Conservation (phyloP, 257 asterid genomes). For the Linaria vulgaris region DNA sequence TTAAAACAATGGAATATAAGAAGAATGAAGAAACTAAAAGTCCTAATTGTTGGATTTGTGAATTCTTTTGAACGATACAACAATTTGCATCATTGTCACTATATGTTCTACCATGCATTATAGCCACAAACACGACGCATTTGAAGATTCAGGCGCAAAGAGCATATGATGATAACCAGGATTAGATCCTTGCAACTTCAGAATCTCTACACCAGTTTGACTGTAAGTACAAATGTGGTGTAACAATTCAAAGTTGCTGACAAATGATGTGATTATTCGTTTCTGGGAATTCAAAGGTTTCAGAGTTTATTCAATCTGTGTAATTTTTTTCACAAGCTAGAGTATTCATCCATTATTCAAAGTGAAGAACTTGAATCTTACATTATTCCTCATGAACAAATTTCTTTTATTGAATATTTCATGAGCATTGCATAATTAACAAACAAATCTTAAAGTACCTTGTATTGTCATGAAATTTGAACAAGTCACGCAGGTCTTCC, state of each 20-base stretch:
- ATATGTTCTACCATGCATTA: constrained; percentile 2
- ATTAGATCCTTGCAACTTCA: constrained; percentile 5
- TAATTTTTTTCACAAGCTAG: neutral
- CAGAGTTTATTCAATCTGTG: constrained; percentile 7
- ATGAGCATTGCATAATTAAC: constrained; percentile 10
- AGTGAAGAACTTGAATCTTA: neutral
- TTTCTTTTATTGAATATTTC: neutral
- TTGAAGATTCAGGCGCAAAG: constrained; percentile 5
- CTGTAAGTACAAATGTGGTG: constrained; percentile 9
- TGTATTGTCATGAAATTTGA: constrained; percentile 66
- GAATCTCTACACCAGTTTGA: constrained; percentile 15
- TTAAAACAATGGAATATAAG: too few species aligned
- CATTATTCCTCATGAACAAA: constrained; percentile 2
- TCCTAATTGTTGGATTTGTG: too few species aligned
- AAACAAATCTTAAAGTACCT: constrained; percentile 46
- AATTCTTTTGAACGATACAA: neutral
- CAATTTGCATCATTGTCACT: constrained; percentile 1
- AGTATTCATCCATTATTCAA: neutral
- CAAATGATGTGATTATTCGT: constrained; percentile 1
- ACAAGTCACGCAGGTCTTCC: constrained; percentile 92
- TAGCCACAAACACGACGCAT: neutral
- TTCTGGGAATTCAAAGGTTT: constrained; percentile 7
- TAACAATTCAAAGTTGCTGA: constrained; percentile 17
- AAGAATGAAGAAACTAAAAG: too few species aligned
- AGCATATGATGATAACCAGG: neutral